phyloP scores from a whole-genome alignment of 352 stramenopile genomes.

The Globisporangium emineosum region DNA sequence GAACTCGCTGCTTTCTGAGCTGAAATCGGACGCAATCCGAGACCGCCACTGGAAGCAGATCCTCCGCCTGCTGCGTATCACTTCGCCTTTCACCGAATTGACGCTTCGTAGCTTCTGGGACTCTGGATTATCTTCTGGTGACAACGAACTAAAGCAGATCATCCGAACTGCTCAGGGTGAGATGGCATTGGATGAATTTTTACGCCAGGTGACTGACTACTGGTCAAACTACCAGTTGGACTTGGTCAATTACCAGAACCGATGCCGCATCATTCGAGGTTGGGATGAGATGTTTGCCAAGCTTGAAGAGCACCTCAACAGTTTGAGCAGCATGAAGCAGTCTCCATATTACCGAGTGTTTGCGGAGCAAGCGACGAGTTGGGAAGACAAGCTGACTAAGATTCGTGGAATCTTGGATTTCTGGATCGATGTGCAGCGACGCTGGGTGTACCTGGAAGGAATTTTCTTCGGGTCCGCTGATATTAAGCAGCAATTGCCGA shows the following conservation, averaged over 20 bases:
- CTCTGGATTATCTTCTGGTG: constrained; percentile 87
- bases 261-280: constrained; percentile 96
- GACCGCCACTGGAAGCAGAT: constrained; percentile 99
- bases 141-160: constrained; percentile 96
- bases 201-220: constrained; percentile 92
- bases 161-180: constrained; percentile 98
- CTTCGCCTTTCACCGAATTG: constrained; percentile 92
- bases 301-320: constrained; percentile 99
- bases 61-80: constrained; percentile 92
- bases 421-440: constrained; percentile 99
- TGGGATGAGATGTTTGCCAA: constrained; percentile 99
- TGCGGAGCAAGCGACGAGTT: constrained; percentile 95
- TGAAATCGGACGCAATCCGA: constrained; percentile 98
- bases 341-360: constrained; percentile 99
- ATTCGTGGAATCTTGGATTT: constrained; percentile 97
- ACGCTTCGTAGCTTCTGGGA: constrained; percentile 98
- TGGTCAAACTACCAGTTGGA: constrained; percentile 91
- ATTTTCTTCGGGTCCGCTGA: constrained; percentile 99
- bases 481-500: constrained; percentile 99
- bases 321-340: constrained; percentile 98
- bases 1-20: constrained; percentile 93
- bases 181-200: constrained; percentile 99
- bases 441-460: constrained; percentile 99
- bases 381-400: constrained; percentile 97
- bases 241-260: constrained; percentile 91